Conservation (phyloP, 1,139 yeast genomes). For the Debaryomyces robertsiae region DNA sequence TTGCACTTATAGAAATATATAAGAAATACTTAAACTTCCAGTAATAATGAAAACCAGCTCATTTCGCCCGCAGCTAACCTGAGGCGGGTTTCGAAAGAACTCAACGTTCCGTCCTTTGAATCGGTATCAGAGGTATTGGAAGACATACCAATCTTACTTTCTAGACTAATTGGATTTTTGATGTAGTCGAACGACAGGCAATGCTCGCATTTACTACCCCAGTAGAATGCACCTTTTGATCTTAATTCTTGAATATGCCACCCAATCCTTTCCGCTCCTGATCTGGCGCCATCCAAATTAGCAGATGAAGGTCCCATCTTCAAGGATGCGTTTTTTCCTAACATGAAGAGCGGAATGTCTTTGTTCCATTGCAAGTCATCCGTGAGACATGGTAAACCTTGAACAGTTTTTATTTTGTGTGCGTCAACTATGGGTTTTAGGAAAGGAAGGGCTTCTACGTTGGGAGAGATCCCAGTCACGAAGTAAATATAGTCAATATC, state of each 20-base stretch:
- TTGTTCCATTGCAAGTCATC: constrained; percentile 48
- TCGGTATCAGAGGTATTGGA: constrained; percentile 9
- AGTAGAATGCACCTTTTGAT: constrained; percentile 27
- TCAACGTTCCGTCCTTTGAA: constrained; percentile 9
- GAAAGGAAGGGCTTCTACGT: constrained; percentile 32
- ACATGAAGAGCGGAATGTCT: constrained; percentile 42
- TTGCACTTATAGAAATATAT: constrained; percentile 4
- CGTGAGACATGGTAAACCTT: constrained; percentile 47
- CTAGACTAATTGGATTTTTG: constrained; percentile 10
- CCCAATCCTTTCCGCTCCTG: constrained; percentile 51
- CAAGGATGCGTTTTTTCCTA: constrained; percentile 49
- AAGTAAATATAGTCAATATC: constrained; percentile 41
- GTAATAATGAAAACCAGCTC: constrained; percentile 34
- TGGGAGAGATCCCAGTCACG: constrained; percentile 47
- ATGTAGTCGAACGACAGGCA: constrained; percentile 9
- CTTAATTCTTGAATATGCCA: constrained; percentile 37
- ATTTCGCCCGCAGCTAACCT: constrained; percentile 35
- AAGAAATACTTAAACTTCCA: constrained; percentile 1
- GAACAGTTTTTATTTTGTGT: constrained; percentile 33
- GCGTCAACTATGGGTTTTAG: constrained; percentile 28
- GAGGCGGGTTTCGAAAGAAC: constrained; percentile 25
- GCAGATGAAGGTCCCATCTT: constrained; percentile 53
- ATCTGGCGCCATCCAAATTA: constrained; percentile 50
- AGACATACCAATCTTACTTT: constrained; percentile 10
- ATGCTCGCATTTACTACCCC: constrained; percentile 17